These are phyloP conservation scores for Esteya vermicola DNA, from an alignment of 2,329 filamentous ascomycete species.

Conservation along the genomic window DNA sequence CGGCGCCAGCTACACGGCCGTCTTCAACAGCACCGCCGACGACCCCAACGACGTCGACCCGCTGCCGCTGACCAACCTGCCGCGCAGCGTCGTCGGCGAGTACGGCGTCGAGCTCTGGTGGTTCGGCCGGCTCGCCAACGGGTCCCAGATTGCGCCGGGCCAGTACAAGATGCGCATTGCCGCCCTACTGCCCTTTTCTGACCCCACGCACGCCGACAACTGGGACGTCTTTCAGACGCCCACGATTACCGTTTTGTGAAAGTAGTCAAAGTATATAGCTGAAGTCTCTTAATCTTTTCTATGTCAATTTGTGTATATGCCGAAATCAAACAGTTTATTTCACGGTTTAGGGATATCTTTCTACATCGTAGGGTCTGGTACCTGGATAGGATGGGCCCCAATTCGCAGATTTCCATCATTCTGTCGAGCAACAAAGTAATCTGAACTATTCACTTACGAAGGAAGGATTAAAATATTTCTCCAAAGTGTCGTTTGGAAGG, in stretches of 20 bases:
- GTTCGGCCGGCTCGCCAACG: constrained; percentile 10
- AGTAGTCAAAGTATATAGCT: too few relatives aligned
- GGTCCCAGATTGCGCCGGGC: constrained; percentile 20
- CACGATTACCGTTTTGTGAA: not conserved
- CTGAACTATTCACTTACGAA: too few relatives aligned
- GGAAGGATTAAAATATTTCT: too few relatives aligned
- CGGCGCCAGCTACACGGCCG: not conserved
- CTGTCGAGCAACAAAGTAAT: too few relatives aligned
- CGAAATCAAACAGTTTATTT: too few relatives aligned
- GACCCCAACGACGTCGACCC: constrained; percentile 5
- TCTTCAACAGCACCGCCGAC: constrained; percentile 1
- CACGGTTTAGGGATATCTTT: too few relatives aligned
- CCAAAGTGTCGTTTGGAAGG: too few relatives aligned
- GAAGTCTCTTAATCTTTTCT: too few relatives aligned
- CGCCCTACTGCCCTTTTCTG: constrained; percentile 1
- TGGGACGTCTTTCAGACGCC: constrained; percentile 4
- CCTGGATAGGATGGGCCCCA: too few relatives aligned
- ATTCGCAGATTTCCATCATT: too few relatives aligned
- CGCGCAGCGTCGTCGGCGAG: constrained; percentile 8
- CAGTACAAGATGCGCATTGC: constrained; percentile 14
- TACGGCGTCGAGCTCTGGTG: constrained; percentile 10
- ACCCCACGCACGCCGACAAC: constrained; percentile 4
- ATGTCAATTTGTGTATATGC: too few relatives aligned
- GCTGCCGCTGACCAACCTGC: constrained; percentile 11
- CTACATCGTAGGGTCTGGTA: too few relatives aligned